Conservation (phyloP, 2,329 filamentous ascomycete genomes). For the Boeremia exigua region DNA sequence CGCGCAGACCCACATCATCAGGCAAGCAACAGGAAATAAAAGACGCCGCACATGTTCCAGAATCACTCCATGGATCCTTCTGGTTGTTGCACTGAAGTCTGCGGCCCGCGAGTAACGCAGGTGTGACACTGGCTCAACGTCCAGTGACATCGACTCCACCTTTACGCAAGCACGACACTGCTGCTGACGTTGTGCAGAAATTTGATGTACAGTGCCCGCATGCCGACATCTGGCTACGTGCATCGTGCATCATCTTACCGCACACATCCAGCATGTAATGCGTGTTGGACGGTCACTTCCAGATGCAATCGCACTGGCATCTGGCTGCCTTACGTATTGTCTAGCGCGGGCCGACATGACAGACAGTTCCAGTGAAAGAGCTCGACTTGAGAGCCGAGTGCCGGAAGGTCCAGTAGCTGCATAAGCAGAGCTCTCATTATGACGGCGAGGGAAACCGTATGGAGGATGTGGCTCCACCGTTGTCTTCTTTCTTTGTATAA, state of each 20-base stretch:
- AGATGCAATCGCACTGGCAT: neutral
- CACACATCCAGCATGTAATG: neutral
- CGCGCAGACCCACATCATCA: neutral
- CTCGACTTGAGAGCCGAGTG: no score
- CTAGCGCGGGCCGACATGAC: no score
- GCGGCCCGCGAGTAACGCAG: neutral
- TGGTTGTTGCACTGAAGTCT: slow-evolving; percentile 9
- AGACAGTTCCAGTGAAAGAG: no score
- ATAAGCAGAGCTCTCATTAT: no score
- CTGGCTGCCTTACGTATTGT: no score
- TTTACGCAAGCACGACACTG: slow-evolving; percentile 13
- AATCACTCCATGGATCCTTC: slow-evolving; percentile 14
- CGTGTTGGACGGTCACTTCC: neutral
- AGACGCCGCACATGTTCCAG: neutral
- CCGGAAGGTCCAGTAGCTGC: no score
- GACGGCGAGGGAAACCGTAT: no score
- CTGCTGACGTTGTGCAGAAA: slow-evolving; percentile 16
- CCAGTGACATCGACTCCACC: slow-evolving; percentile 31
- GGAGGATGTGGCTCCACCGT: no score
- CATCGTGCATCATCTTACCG: neutral
- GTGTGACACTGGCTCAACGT: slow-evolving; percentile 2
- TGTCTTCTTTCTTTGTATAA: no score
- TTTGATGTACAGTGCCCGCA: slow-evolving; percentile 9
- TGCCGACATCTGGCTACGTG: slow-evolving; percentile 6
- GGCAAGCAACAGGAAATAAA: neutral